phyloP scores from a whole-genome alignment of 2,329 filamentous ascomycete species.

The Xylaria sp. region DNA sequence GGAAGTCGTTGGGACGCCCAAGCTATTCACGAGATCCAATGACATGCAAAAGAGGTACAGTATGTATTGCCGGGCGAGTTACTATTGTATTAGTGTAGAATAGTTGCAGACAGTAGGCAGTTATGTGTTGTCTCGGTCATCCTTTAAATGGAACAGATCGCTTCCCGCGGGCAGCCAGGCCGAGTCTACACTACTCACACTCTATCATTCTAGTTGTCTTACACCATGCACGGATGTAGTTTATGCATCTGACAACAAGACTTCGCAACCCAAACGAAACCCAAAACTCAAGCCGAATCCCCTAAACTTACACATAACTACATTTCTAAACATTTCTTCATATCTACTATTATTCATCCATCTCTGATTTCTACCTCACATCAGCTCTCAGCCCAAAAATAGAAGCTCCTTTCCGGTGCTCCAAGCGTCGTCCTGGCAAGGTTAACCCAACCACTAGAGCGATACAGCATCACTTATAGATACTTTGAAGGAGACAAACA shows the following conservation, averaged over 20 bases:
- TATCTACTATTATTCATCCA: not conserved
- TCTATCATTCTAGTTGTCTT: not conserved
- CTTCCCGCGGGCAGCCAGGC: slow-evolving; percentile 24
- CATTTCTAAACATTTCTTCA: not conserved
- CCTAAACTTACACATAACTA: not conserved
- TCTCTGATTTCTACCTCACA: not conserved
- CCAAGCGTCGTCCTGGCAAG: not conserved
- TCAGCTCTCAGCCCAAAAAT: not conserved
- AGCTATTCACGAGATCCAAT: slow-evolving; percentile 26
- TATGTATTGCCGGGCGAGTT: slow-evolving; percentile 3
- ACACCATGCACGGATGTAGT: slow-evolving; percentile 9
- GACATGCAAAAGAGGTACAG: slow-evolving; percentile 27
- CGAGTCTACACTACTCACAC: not conserved
- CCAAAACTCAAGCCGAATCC: not conserved
- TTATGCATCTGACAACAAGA: slow-evolving; percentile 8
- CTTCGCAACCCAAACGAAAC: slow-evolving; percentile 16
- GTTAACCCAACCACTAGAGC: not conserved
- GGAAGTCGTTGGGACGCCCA: slow-evolving; percentile 22
- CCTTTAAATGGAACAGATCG: slow-evolving; percentile 31
- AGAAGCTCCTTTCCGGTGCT: not conserved
- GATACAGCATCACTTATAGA: not conserved
- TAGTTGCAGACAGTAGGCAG: not conserved
- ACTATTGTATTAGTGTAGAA: slow-evolving; percentile 4
- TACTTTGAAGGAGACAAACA: not conserved
- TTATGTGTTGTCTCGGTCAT: slow-evolving; percentile 10